Evolutionary conservation across 2,329 filamentous ascomycete species (phyloP), one percentile per base, ranked within the genome.

Genomic region (Aspergillus piperis): DNA sequence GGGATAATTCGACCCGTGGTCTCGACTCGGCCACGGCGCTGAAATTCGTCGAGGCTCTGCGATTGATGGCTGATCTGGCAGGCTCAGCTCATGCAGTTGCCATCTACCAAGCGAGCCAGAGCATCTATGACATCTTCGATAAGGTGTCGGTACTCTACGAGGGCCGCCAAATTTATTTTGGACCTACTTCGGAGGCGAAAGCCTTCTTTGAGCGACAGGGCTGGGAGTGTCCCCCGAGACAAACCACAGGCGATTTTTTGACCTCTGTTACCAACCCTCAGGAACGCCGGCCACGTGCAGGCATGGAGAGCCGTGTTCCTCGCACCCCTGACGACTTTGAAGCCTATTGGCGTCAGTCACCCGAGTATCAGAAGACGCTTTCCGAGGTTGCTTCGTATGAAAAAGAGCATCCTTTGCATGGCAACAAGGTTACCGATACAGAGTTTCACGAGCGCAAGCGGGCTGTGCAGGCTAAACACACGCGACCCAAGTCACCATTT

Each of bases 401-500:
- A 8, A 25, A 36, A 25, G 23, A 60, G 3, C 36, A 60, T 17
- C 57, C 57, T 15, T 57, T 60, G 15, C 19, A 54, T 15, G 23
- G 6, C 10, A 25, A 11, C 11, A 39, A 54, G 13, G 32, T 57
- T 11, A 62, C 71, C 10, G 60, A 65, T 5, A 78, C 78, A 54
- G 64, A 67, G 57, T 58, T n/a, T 67, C 74, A 23, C 64, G 62
- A 55, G 65, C 73, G 7, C 47, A 50, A 50, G 25, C 8, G 70
- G 77, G 54, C 71, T 75, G 60, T 69, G 77, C 10, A 76, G 73
- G 58, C 41, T 27, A 62, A n/a, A 71, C 75, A 63, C 87, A 88
- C 67, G 51, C 60, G 5, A 87, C 92, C 74, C 92, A 96, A 73
- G 76, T 96, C 62, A 72, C 83, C 61, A 84, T 96, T 3, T 96